These are phyloP conservation scores for Asterochloris sp. DNA, from an alignment of 139 green algal species.

Conservation along the genomic window DNA sequence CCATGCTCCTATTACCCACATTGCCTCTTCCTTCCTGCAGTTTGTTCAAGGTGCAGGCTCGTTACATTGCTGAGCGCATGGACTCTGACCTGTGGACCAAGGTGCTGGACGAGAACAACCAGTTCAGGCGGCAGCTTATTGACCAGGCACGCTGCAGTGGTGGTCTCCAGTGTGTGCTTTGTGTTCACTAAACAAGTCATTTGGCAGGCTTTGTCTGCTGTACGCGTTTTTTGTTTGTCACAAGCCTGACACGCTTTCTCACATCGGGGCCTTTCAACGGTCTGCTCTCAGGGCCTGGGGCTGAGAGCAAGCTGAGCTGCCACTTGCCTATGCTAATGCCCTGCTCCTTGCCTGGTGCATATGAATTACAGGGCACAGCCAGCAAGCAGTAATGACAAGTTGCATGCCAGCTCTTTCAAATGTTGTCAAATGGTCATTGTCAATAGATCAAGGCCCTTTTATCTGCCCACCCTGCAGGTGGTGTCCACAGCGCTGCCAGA, in stretches of 20 bases:
- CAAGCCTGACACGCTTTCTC: not conserved
- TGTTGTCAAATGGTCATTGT: not conserved
- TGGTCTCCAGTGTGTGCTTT: not conserved
- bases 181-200: not conserved
- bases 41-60: conserved; percentile 98
- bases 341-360: too few relatives aligned
- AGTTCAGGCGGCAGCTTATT: conserved; percentile 82
- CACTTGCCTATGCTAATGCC: too few relatives aligned
- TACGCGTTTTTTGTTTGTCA: not conserved
- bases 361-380: not conserved
- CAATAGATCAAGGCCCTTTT: not conserved
- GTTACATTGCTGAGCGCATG: conserved; percentile 95
- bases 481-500: conserved; percentile 97
- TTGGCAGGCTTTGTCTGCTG: not conserved
- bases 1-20: conserved; percentile 55
- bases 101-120: conserved; percentile 86
- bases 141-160: conserved; percentile 48
- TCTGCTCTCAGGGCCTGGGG: too few relatives aligned
- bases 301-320: too few relatives aligned
- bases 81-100: conserved; percentile 90
- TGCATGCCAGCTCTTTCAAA: not conserved
- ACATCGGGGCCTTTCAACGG: too few relatives aligned
- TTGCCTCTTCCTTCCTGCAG: conserved; percentile 2
- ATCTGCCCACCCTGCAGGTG: conserved; percentile 58
- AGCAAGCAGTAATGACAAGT: not conserved